These are phyloP conservation scores for Ilex asprella DNA, from an alignment of 257 asterid genomes.

Conservation along the genomic window DNA sequence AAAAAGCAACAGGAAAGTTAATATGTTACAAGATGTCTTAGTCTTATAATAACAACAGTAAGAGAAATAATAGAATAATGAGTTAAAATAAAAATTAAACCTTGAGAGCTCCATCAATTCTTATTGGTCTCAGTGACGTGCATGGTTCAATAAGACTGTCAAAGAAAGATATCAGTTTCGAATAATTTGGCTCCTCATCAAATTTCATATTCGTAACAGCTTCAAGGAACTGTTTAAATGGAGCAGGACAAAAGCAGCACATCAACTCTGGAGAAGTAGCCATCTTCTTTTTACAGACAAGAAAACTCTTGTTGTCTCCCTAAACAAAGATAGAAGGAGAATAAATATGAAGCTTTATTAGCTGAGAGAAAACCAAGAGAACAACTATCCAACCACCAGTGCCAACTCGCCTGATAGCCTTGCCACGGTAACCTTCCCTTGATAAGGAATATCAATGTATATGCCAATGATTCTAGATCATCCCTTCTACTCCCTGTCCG, in stretches of 20 bases:
- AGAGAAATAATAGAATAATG: not conserved
- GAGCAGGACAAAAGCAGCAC: slow-evolving; percentile 98
- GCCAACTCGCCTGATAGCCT: slow-evolving; percentile 81
- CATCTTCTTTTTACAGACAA: slow-evolving; percentile 96
- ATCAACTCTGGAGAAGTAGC: slow-evolving; percentile 93
- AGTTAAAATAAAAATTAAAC: slow-evolving; percentile 16
- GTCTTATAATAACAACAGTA: too few species aligned
- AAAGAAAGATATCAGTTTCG: slow-evolving; percentile 72
- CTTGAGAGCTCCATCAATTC: slow-evolving; percentile 98
- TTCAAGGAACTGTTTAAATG: slow-evolving; percentile 86
- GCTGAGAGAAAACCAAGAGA: not conserved
- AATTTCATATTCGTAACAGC: slow-evolving; percentile 95
- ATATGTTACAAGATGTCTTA: not conserved
- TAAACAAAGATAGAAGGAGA: slow-evolving; percentile 22
- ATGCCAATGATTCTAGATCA: slow-evolving; percentile 95
- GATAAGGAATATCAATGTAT: slow-evolving; percentile 83
- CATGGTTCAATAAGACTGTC: slow-evolving; percentile 91
- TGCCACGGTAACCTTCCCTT: slow-evolving; percentile 99
- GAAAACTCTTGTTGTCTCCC: slow-evolving; percentile 98
- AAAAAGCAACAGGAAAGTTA: not conserved
- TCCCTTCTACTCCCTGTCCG: slow-evolving; percentile 98
- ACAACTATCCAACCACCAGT: slow-evolving; percentile 7
- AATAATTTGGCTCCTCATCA: slow-evolving; percentile 96
- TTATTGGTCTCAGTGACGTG: slow-evolving; percentile 74
- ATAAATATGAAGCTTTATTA: slow-evolving; percentile 3